Evolutionary conservation across 2,329 filamentous ascomycete species (phyloP).

Genomic region (Cryphonectria japonica): DNA sequence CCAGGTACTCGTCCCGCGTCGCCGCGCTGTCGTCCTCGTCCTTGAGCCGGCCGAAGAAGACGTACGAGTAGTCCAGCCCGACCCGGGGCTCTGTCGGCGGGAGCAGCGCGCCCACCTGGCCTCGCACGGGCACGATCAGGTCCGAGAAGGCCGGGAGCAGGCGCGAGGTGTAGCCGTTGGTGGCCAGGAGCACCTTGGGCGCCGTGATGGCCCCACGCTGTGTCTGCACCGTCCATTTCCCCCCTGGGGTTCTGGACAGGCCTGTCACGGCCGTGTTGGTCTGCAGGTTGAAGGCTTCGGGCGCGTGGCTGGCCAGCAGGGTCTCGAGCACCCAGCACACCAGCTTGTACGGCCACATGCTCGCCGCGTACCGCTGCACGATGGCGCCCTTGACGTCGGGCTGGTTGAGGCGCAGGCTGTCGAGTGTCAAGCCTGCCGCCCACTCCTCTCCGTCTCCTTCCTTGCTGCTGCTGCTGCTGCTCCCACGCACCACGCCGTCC

Average conservation of each 20-base stretch:
- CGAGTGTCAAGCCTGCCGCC: slow-evolving; percentile 45
- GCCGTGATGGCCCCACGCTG: slow-evolving; percentile 68
- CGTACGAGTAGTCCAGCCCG: slow-evolving; percentile 62
- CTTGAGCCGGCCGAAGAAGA: slow-evolving; percentile 55
- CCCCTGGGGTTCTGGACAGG: slow-evolving; percentile 37
- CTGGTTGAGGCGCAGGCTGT: slow-evolving; percentile 51
- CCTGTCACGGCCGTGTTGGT: slow-evolving; percentile 69
- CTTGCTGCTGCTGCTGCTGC: too few relatives aligned
- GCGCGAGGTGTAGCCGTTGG: slow-evolving; percentile 82
- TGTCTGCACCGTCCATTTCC: slow-evolving; percentile 66
- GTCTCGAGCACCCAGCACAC: slow-evolving; percentile 71
- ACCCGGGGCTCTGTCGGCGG: slow-evolving; percentile 50
- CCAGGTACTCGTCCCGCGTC: slow-evolving; percentile 71
- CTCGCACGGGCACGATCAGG: slow-evolving; percentile 76
- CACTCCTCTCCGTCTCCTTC: slow-evolving; percentile 18
- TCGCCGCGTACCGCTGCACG: slow-evolving; percentile 66
- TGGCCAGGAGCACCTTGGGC: slow-evolving; percentile 72
- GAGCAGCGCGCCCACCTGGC: slow-evolving; percentile 69
- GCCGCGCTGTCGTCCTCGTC: slow-evolving; percentile 33
- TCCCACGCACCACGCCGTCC: slow-evolving; percentile 11
- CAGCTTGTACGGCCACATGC: slow-evolving; percentile 84
- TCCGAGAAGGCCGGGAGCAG: slow-evolving; percentile 71
- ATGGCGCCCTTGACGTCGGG: slow-evolving; percentile 65
- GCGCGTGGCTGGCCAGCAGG: slow-evolving; percentile 47
- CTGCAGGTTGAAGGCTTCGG: slow-evolving; percentile 68